Evolutionary conservation across 2,329 filamentous ascomycete species (phyloP), one percentile per base, ranked within the genome.

Genomic region (Drechslera avenae): DNA sequence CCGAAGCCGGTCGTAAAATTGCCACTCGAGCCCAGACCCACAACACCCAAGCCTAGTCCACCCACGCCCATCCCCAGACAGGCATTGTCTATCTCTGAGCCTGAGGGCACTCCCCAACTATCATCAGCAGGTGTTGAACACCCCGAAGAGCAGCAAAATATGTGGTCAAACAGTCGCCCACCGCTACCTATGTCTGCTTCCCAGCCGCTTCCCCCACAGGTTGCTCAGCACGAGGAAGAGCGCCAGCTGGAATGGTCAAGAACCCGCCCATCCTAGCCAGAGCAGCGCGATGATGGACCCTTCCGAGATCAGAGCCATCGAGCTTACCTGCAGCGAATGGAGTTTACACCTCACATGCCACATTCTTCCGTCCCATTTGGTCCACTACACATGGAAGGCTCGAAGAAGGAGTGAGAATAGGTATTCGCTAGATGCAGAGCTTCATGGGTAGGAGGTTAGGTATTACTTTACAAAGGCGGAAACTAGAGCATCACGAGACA

Each of bases 151-250:
- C 43, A 39, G n/a, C 16, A 31, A 28, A 10, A 3, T 3, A 28
- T 10, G 4, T 28, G 26, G 26, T 28, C 26, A 28, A 10, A 10
- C 32, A 16, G 8, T 16, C n/a, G 7, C 23, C 34, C 5, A n/a
- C n/a, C 19, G 26, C 17, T 14, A 33, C 34, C 7, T 3, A 2
- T n/a, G 17, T 17, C 26, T 31, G 12, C 12, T 34, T 16, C 36
- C 12, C 3, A 14, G 1, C 7, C 5, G 4, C 19, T 9, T 8
- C 23, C 23, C 37, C 37, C 32, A 17, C 9, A 2, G 4, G 32
- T 18, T 41, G 12, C 21, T 13, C 32, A 33, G 14, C 39, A 47
- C 33, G 26, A 47, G 8, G 32, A 47, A 28, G 49, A 51, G 30
- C 32, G 16, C 21, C 33, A 39, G 19, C 32, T 33, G 12, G 36